Percentiles rank a stretch among this genome's conserved stretches.
These are phyloP conservation scores for Lasiosphaeria miniovina DNA, from an alignment of 495 filamentous ascomycete genomes.

Conservation along the genomic window DNA sequence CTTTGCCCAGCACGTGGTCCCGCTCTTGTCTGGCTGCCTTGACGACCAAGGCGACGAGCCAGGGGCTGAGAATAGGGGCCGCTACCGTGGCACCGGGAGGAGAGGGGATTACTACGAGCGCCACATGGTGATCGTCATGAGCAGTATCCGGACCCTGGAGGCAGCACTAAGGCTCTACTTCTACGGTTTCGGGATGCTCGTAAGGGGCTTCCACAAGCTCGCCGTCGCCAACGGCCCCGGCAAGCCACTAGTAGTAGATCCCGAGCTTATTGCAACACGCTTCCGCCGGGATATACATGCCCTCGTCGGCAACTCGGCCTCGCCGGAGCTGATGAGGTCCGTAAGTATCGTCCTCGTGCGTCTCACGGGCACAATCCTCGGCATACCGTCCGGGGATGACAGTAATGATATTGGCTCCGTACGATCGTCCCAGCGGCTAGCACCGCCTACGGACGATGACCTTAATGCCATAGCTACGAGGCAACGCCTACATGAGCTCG, in stretches of 20 bases:
- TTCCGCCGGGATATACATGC: conserved; percentile 62
- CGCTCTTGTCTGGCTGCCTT: conserved; percentile 39
- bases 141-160: conserved; percentile 48
- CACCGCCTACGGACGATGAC: conserved; percentile 21
- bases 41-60: conserved; percentile 17
- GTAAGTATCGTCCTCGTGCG: conserved; percentile 52
- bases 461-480: conserved; percentile 41
- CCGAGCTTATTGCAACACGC: conserved; percentile 41
- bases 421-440: conserved; percentile 16
- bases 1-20: conserved; percentile 50
- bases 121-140: conserved; percentile 42
- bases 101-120: conserved; percentile 26
- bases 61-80: conserved; percentile 2
- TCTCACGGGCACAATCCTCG: conserved; percentile 55
- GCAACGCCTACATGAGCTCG: conserved; percentile 52
- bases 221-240: conserved; percentile 9
- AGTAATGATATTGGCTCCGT: conserved; percentile 11
- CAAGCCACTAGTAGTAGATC: conserved; percentile 18
- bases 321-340: conserved; percentile 50
- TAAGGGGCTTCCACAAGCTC: conserved; percentile 33
- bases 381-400: conserved; percentile 37
- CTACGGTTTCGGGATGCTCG: conserved; percentile 44
- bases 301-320: conserved; percentile 62
- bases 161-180: conserved; percentile 49
- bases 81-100: neutral